Base-by-base conservation (phyloP, 257 asterid species). In the Fraxinus quadrangulata region DNA sequence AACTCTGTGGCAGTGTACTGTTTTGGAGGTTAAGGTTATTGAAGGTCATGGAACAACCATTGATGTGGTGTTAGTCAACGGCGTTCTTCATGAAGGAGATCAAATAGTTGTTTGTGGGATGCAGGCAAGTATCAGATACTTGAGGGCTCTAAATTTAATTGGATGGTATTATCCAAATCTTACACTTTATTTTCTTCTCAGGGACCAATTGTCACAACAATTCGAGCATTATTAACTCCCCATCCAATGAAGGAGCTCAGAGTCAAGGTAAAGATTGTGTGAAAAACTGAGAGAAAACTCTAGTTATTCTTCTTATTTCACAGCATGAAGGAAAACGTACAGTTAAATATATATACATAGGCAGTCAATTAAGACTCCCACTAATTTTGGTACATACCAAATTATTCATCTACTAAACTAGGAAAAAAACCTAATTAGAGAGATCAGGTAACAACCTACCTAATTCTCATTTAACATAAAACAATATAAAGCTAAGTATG, bases 181-280 rank as follows among this genome's bases (percentile, higher is more conserved):
- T 47, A 30, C 37, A 24, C 73, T 67, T 1, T 17, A 6, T 79
- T 13, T 45, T 75, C 17, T 74, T 87, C 34, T 37, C 73, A 92
- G 99, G 98, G 92, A 56, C 99, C 99, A 74, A 91, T 96, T 80
- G 94, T 87, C 72, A 84, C 99, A 83, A 74, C 88, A 21, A 96
- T 96, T 76, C 89, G 99, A 87, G 99, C 99, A 6, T 82, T 96
- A 81, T 80, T 95, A 81, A 93, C 99, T 5, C 98, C 99, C 80
- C 97, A 96, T 84, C 99, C 99, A 16, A 96, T 96, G 99, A 93
- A 89, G 91, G 99, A 96, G 89, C 98, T 96, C 72, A 89, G 98
- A 54, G 98, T 96, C 79, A 96, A 96, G 99, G 99, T 93, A 77
- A 82, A n/a, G n/a, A n/a, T n/a, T n/a, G n/a, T 45, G 14, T 9